phyloP scores from a whole-genome alignment of 1,284 basidiomycete genomes.

The Clitocybe nebularis region DNA sequence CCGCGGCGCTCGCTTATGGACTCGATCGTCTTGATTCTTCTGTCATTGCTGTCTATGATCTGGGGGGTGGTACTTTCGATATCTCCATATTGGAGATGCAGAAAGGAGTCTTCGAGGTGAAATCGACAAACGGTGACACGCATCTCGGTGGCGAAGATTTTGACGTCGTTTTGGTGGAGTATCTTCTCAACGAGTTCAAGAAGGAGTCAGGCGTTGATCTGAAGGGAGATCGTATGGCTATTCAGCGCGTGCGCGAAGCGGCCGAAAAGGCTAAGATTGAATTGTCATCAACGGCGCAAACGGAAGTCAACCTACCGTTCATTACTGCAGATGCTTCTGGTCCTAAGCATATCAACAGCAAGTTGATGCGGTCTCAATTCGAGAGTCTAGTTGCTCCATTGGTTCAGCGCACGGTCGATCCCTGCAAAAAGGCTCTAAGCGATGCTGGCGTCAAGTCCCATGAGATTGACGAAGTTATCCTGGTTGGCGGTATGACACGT shows the following conservation, averaged over 20 bases:
- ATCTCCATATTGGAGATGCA: constrained; percentile 99
- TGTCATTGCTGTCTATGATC: constrained; percentile 95
- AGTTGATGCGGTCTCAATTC: constrained; percentile 86
- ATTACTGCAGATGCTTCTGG: constrained; percentile 94
- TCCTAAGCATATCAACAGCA: constrained; percentile 95
- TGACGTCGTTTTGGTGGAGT: constrained; percentile 86
- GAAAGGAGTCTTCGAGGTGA: constrained; percentile 98
- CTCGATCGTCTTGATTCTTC: constrained; percentile 81
- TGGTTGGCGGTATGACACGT: constrained; percentile 97
- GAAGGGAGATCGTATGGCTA: constrained; percentile 89
- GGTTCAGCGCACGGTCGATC: constrained; percentile 90
- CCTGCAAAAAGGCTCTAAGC: constrained; percentile 92
- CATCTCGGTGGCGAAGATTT: constrained; percentile 99
- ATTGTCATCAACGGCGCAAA: constrained; percentile 89
- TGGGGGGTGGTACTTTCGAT: constrained; percentile 95
- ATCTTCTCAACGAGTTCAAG: constrained; percentile 92
- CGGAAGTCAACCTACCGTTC: constrained; percentile 96
- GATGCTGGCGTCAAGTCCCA: constrained; percentile 92
- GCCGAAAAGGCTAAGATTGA: constrained; percentile 99
- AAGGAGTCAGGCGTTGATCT: constrained; percentile 87
- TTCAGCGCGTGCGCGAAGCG: constrained; percentile 97
- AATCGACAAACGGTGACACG: constrained; percentile 98
- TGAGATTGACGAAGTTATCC: constrained; percentile 95
- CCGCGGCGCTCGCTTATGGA: constrained; percentile 96
- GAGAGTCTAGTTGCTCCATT: constrained; percentile 83